Evolutionary conservation across 306 rosid species (phyloP), one percentile per base, ranked within the genome.

Genomic region (Luffa acutangula): DNA sequence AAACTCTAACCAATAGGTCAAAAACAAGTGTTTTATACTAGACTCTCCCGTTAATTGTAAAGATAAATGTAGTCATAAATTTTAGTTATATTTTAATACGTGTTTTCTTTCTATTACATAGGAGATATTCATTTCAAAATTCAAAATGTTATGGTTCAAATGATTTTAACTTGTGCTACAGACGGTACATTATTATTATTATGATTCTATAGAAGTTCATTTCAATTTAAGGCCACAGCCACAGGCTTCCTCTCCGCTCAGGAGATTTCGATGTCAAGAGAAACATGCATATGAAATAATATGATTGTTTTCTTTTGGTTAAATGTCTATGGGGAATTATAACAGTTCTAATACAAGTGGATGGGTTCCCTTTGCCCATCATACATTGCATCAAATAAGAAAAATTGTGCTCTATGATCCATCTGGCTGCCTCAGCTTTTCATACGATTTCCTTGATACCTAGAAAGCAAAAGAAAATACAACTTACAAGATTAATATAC

Each of bases 371-470:
- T 8, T 76, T 21, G 0, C 15, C 2, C 80, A 3, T 5, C 15
- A 4, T 80, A 10, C 74, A 85, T 86, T 82, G 66, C 37, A 69
- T 42, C 52, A 18, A 56, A 58, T 39, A 20, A 36, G 2, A 67
- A 42, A 58, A 72, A 18, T 59, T 34, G 31, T 11, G 3, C 0
- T 42, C 77, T 57, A 66, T 58, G 64, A 71, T 60, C 45, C 82
- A 76, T 48, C 39, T 39, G 75, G 78, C 43, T 66, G 79, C 63
- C 43, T 37, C 48, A 75, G 82, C 77, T 70, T 79, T 67, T 83
- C 87, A 71, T 81, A 34, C 9, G 63, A 71, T 43, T 62, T 77
- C 79, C 85, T 77, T 56, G 84, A 80, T 45, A 79, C 65, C 85
- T 84, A 83, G 41, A 51, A 69, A 65, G 78, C 33, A 60, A 21